Evolutionary conservation across 2,329 filamentous ascomycete genomes (phyloP), one percentile per base, ranked within the genome.

Genomic region (Aspergillus spinulosporus): DNA sequence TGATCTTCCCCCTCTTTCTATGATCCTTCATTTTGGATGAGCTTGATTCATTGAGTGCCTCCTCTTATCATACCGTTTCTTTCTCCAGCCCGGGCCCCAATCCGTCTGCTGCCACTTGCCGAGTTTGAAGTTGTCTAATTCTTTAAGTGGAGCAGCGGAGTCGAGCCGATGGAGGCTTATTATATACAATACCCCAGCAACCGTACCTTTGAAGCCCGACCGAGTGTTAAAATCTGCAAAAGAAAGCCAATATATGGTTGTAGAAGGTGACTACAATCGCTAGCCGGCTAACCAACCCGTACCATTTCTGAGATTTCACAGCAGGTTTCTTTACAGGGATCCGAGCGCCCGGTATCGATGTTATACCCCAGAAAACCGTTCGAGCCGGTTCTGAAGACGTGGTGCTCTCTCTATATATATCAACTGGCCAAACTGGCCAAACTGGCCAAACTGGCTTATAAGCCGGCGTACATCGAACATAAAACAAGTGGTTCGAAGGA

Each of bases 1-100:
- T 57, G 55, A 57, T 57, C 55, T 48, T 39, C 37, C 40, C 45
- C 49, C 21, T 43, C 49, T 40, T 45, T 42, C 37, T 43, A 11
- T 21, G 9, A 37, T 55, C 48, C 48, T 50, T 50, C 47, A 12
- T 21, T 12, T 36, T 34, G 4, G 12, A 44, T 34, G 29, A 29
- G 28, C 39, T 36, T 42, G 52, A 43, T 48, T 28, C 5, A 44
- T 14, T 42, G 21, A 4, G 21, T 29, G 11, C 9, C 42, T 45
- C 9, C 34, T 8, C 8, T 37, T 12, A 37, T 37, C 34, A 37
- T 34, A 9, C 44, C 29, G 8, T 14, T 21, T 14, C 31, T 47
- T 34, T 36, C 12, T 36, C 21, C 21, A 21, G 21, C 21, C 44
- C 7, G n/a, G 34, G 5, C 40, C 9, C 21, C 21, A 21, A 21